Base-by-base conservation (phyloP, 2,329 filamentous ascomycete species). In the Talaromyces sp. region DNA sequence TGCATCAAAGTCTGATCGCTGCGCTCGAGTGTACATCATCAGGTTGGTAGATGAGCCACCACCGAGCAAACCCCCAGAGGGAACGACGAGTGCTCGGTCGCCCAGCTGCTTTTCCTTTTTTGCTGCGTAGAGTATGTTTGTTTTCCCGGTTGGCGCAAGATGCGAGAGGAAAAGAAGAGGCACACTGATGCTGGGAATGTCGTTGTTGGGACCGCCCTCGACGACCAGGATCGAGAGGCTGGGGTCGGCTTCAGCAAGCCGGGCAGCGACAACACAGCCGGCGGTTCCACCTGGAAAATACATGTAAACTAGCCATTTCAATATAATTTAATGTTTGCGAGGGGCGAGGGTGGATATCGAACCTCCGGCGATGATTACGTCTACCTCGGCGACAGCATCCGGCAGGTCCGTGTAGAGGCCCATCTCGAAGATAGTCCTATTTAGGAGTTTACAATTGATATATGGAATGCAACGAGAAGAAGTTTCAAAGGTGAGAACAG, bases 11-110 rank as follows among this genome's bases (percentile, higher is more conserved):
- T 59, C 52, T 13, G 41, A 55, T 35, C 41, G 41, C 32, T 59
- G 52, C 4, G 52, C 52, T 10, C 58, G 58, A 49, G 43, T 55
- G 27, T 59, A 59, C 21, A 59, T 55, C 43, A 59, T 54, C 2
- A 59, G 41, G 19, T 59, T 59, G 17, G 52, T 55, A 27, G 58
- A 59, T 19, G 52, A 55, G 41, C 52, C 58, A 9, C 52, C 58
- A 1, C 58, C 58, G 21, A 59, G 52, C 26, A 54, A n/a, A 14
- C 52, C 58, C 8, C 58, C 58, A 5, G n/a, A 38, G 8, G 52
- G 29, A 29, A 59, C 58, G 24, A 55, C 10, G 4, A 29, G 13
- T 26, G 41, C 38, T 55, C 58, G 35, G 10, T 49, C 41, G 0
- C 41, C 41, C 1, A 59, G 41, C 17, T 41, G 41, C n/a, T 51